These are phyloP conservation scores for Cladobotryum mycophilum DNA, from an alignment of 2,329 filamentous ascomycete species.

Conservation along the genomic window DNA sequence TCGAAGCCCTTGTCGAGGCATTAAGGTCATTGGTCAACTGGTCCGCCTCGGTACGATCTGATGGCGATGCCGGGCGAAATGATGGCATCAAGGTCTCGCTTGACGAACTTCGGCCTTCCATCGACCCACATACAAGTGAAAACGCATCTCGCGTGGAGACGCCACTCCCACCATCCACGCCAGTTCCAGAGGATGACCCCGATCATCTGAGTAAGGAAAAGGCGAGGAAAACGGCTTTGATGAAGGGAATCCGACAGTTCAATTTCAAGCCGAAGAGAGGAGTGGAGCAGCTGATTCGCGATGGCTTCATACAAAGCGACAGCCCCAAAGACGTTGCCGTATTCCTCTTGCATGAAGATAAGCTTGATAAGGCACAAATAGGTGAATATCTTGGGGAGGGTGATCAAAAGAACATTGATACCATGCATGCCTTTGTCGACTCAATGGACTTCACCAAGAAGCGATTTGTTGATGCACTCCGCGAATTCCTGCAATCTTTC, in stretches of 20 bases:
- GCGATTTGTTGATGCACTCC: constrained; percentile 85
- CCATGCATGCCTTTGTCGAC: constrained; percentile 98
- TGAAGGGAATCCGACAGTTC: constrained; percentile 83
- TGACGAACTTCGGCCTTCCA: constrained; percentile 49
- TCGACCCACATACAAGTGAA: constrained; percentile 63
- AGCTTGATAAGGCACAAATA: constrained; percentile 83
- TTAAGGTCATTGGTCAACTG: constrained; percentile 87
- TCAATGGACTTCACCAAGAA: constrained; percentile 88
- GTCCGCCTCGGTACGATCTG: constrained; percentile 62
- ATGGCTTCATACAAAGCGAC: constrained; percentile 80
- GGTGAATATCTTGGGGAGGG: constrained; percentile 94
- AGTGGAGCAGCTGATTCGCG: constrained; percentile 73
- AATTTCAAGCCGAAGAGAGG: constrained; percentile 98
- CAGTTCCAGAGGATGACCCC: constrained; percentile 77
- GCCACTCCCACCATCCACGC: constrained; percentile 58
- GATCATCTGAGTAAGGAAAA: constrained; percentile 93
- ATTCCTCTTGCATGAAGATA: constrained; percentile 76
- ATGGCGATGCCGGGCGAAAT: constrained; percentile 34
- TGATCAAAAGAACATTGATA: constrained; percentile 86
- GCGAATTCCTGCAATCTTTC: constrained; percentile 90
- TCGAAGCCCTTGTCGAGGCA: constrained; percentile 84
- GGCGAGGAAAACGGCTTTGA: constrained; percentile 84
- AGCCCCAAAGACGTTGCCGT: constrained; percentile 73
- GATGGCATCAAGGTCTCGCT: constrained; percentile 33
- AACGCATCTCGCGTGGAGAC: constrained; percentile 56